These are phyloP conservation scores for Polyplosphaeria fusca DNA, from an alignment of 495 filamentous ascomycete genomes.

Conservation along the genomic window DNA sequence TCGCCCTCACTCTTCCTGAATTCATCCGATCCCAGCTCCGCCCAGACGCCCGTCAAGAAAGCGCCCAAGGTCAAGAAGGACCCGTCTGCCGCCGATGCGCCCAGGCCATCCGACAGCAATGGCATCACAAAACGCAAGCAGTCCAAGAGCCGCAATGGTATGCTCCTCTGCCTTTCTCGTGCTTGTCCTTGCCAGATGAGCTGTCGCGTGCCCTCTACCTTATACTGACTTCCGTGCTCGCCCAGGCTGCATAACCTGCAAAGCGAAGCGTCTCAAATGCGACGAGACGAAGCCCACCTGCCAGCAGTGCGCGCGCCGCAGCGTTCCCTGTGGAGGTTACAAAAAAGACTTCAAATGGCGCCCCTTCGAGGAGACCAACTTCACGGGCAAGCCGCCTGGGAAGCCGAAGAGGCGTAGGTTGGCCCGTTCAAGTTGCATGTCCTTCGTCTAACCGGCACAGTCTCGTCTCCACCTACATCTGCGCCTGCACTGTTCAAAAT, in stretches of 20 bases:
- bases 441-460: neutral
- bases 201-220: slow-evolving; percentile 35
- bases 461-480: slow-evolving; percentile 18
- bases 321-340: slow-evolving; percentile 72
- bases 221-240: neutral
- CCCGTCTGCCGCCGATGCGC: slow-evolving; percentile 26
- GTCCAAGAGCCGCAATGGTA: slow-evolving; percentile 83
- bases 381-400: slow-evolving; percentile 49
- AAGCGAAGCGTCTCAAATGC: slow-evolving; percentile 77
- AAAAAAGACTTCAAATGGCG: slow-evolving; percentile 85
- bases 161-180: slow-evolving; percentile 17
- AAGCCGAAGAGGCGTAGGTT: slow-evolving; percentile 53
- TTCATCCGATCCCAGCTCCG: slow-evolving; percentile 27
- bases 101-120: slow-evolving; percentile 25
- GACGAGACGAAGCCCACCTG: slow-evolving; percentile 76
- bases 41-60: slow-evolving; percentile 24
- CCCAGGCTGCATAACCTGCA: slow-evolving; percentile 76
- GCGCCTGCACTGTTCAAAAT: neutral
- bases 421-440: neutral
- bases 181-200: slow-evolving; percentile 24
- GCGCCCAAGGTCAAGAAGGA: slow-evolving; percentile 24
- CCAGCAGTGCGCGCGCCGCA: slow-evolving; percentile 67
- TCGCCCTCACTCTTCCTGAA: slow-evolving; percentile 61
- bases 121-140: slow-evolving; percentile 63
- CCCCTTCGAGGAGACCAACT: slow-evolving; percentile 66